Evolutionary conservation across 2,329 filamentous ascomycete genomes (phyloP).

Genomic region (Trichophyton verrucosum): DNA sequence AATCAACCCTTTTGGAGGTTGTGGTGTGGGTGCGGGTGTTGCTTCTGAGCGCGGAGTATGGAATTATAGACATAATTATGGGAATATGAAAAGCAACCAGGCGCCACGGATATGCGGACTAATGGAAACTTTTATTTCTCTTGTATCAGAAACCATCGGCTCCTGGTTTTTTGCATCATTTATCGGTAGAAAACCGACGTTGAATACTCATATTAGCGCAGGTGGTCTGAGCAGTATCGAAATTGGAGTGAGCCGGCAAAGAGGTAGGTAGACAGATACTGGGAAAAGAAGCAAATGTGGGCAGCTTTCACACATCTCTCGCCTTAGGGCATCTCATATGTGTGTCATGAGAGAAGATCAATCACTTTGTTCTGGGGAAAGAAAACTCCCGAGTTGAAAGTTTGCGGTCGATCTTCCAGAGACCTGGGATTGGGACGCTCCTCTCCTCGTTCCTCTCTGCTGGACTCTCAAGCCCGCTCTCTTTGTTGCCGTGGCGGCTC

Average conservation of each 20-base stretch:
- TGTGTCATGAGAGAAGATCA: background rate
- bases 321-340: background rate
- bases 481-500: background rate
- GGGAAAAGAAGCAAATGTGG: background rate
- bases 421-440: background rate
- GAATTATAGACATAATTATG: background rate
- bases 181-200: too few species aligned
- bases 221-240: background rate
- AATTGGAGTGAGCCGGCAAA: background rate
- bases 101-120: background rate
- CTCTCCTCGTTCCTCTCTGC: background rate
- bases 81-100: background rate
- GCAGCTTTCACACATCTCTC: background rate
- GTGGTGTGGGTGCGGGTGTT: background rate
- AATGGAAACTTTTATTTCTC: background rate
- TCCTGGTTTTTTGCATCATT: too few species aligned
- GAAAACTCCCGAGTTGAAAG: background rate
- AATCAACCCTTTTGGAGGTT: background rate
- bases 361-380: background rate
- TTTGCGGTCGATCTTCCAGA: constrained; percentile 3
- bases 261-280: background rate
- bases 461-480: background rate
- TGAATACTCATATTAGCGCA: background rate
- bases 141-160: background rate
- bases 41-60: background rate